A percentile compares a stretch with the other conserved stretches of the same genome.
Conservation (phyloP, 129 eudicot species). For the Flaveria robusta region DNA sequence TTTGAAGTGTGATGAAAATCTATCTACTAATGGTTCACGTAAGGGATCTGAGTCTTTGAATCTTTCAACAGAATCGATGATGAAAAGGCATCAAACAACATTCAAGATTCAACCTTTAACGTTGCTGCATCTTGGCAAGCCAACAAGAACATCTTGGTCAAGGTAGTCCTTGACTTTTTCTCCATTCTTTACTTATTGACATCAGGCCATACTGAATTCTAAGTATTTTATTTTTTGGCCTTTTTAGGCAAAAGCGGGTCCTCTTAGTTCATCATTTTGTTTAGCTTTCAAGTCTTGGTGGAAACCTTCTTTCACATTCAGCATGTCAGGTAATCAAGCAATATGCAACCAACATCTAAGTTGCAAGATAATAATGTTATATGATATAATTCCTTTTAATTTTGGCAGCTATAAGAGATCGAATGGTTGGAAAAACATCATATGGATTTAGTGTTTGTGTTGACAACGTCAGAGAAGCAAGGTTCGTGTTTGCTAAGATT, state of each 20-base stretch:
- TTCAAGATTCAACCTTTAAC: conserved; percentile 68
- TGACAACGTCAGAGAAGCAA: conserved; percentile 76
- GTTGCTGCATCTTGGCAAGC: conserved; percentile 98
- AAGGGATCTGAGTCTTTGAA: conserved; percentile 14
- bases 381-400: background rate
- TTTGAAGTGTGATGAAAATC: background rate
- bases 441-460: conserved; percentile 66
- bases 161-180: conserved; percentile 38
- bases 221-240: background rate
- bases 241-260: conserved; percentile 72
- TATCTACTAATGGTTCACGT: background rate
- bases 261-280: conserved; percentile 69
- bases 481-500: conserved; percentile 37
- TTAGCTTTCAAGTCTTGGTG: conserved; percentile 92
- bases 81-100: conserved; percentile 43
- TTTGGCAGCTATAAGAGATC: conserved; percentile 67
- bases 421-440: conserved; percentile 51
- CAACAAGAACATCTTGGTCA: conserved; percentile 73
- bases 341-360: background rate
- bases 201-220: background rate
- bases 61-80: conserved; percentile 49
- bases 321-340: conserved; percentile 60
- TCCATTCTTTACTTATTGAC: background rate
- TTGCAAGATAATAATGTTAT: background rate
- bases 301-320: conserved; percentile 83